Conservation (phyloP, 2,329 filamentous ascomycete genomes). For the Elsinoe ampelina region DNA sequence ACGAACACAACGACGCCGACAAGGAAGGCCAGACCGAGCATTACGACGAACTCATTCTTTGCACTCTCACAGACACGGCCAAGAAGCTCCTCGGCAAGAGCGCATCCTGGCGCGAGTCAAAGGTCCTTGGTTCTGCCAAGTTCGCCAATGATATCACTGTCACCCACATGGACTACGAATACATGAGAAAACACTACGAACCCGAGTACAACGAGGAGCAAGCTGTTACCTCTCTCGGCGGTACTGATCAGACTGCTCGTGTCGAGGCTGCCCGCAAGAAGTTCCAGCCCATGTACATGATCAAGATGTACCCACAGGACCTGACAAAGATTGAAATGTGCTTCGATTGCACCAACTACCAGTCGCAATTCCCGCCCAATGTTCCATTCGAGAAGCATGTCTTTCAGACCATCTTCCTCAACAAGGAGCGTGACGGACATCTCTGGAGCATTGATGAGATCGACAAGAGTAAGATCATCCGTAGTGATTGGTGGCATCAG, state of each 20-base stretch:
- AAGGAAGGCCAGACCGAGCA: slow-evolving; percentile 37
- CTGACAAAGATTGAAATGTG: slow-evolving; percentile 51
- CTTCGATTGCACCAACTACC: slow-evolving; percentile 69
- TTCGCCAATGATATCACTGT: slow-evolving; percentile 64
- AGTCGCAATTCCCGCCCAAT: slow-evolving; percentile 55
- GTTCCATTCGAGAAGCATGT: slow-evolving; percentile 52
- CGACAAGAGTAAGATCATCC: slow-evolving; percentile 50
- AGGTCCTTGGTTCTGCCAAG: slow-evolving; percentile 60
- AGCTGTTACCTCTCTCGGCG: slow-evolving; percentile 34
- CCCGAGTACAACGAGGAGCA: slow-evolving; percentile 46
- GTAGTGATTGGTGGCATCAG: slow-evolving; percentile 60
- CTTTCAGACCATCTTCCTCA: slow-evolving; percentile 61
- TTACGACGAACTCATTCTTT: slow-evolving; percentile 59
- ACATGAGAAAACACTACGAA: slow-evolving; percentile 61
- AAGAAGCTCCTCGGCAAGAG: slow-evolving; percentile 51
- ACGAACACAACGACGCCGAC: slow-evolving; percentile 33
- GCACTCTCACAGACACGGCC: slow-evolving; percentile 48
- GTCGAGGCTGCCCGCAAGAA: slow-evolving; percentile 39
- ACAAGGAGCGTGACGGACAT: slow-evolving; percentile 45
- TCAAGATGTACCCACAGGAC: slow-evolving; percentile 49
- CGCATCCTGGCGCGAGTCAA: slow-evolving; percentile 52
- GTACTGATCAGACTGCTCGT: slow-evolving; percentile 33
- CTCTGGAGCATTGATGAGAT: slow-evolving; percentile 54
- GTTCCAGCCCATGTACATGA: slow-evolving; percentile 58
- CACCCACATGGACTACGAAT: slow-evolving; percentile 55